phyloP scores from a whole-genome alignment of 768 basidiomycete species.

The Rickenella mellea region DNA sequence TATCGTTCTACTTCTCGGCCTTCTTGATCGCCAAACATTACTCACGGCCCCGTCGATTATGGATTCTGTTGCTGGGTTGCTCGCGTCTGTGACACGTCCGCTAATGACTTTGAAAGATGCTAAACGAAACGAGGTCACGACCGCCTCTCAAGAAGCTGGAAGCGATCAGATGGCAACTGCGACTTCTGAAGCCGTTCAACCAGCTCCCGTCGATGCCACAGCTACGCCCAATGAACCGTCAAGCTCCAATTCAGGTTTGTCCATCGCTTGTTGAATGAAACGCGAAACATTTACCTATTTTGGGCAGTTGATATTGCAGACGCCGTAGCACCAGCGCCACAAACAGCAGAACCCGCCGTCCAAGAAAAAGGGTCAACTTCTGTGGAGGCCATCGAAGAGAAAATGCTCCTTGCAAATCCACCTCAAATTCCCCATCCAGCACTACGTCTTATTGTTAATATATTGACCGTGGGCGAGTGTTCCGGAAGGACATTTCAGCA shows the following conservation, averaged over 20 bases:
- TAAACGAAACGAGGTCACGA: slow-evolving; percentile 23
- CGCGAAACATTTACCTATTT: slow-evolving; percentile 4
- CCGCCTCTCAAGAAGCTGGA: not conserved
- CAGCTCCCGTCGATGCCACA: slow-evolving; percentile 11
- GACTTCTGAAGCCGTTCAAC: slow-evolving; percentile 11
- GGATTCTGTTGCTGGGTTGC: slow-evolving; percentile 82
- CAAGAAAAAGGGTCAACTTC: slow-evolving; percentile 4
- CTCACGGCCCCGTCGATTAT: slow-evolving; percentile 85
- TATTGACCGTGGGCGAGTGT: slow-evolving; percentile 95
- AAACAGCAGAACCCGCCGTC: slow-evolving; percentile 5
- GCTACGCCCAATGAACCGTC: slow-evolving; percentile 10
- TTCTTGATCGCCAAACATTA: slow-evolving; percentile 80
- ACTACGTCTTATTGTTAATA: slow-evolving; percentile 91
- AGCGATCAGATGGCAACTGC: slow-evolving; percentile 3
- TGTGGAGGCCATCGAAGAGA: slow-evolving; percentile 23
- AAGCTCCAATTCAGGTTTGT: slow-evolving; percentile 1
- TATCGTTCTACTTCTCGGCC: slow-evolving; percentile 77
- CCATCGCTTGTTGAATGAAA: not conserved
- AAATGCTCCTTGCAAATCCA: slow-evolving; percentile 53
- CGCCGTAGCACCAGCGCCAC: not conserved
- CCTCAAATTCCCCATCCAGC: slow-evolving; percentile 80
- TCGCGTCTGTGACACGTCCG: slow-evolving; percentile 84
- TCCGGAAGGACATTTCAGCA: slow-evolving; percentile 94
- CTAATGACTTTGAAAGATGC: slow-evolving; percentile 53
- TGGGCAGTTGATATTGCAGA: slow-evolving; percentile 9